Evolutionary conservation across 129 eudicot genomes (phyloP), one percentile per base, ranked within the genome.

Genomic region (Solidago caesia): DNA sequence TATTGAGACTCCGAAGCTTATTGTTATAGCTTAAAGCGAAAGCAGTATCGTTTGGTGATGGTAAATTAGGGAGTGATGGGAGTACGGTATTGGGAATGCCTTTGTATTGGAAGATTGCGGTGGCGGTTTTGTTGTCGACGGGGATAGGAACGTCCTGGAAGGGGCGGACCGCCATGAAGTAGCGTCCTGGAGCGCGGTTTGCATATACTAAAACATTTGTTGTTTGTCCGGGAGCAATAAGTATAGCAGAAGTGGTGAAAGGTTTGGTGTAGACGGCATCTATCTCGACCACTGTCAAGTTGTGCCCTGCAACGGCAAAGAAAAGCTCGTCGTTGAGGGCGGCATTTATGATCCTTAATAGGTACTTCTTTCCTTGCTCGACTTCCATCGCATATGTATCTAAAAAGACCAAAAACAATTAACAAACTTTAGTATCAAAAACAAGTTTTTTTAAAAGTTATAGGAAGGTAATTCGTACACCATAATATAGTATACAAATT

Each of bases 241-340:
- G 71, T 56, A 80, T 76, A 45, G 82, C 84, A 5, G 66, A 48
- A 33, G 87, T 84, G 53, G 73, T 76, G 41, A 84, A 80, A 45
- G 87, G 87, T 62, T 84, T 84, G 55, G 84, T 84, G 74, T 84
- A 84, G 25, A 84, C 84, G 0, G 87, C 87, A 33, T 84, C 87
- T 1, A 84, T 80, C 44, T 80, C 87, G 3, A 84, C 87, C 13
- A 84, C 87, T n/a, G 87, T 84, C 84, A 84, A 71, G 59, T 60
- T 76, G 72, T 84, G 84, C 39, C 87, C 84, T 0, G 84, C 79
- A 15, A 84, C 71, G 5, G 81, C 87, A 52, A 80, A 84, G 78
- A 84, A 84, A 57, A 84, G 84, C 66, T 80, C 87, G 14, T 84
- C 87, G 11, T 84, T 80, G 79, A 84, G 87, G 49, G 87, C 87